Percentiles rank a stretch among this genome's conserved stretches.
Conservation (phyloP, 192 early-diverging fungal species). For the Pilaira anomala region DNA sequence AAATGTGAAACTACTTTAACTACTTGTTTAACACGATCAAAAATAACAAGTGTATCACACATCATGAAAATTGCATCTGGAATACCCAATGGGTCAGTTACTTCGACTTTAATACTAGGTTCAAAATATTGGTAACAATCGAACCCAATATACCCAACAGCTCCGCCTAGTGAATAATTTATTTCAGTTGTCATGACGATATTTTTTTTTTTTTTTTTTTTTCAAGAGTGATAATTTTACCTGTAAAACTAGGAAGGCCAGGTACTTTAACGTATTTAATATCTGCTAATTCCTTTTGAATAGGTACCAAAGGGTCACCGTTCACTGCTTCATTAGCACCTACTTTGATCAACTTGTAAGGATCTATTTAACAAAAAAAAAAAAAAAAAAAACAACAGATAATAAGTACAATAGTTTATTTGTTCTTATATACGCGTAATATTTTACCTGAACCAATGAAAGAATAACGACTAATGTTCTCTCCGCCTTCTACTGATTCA, state of each 20-base stretch:
- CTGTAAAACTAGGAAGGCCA: conserved; percentile 82
- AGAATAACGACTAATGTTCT: conserved; percentile 94
- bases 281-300: conserved; percentile 82
- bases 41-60: conserved; percentile 93
- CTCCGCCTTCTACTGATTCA: conserved; percentile 91
- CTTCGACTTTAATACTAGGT: conserved; percentile 75
- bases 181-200: not conserved
- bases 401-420: conserved; percentile 10
- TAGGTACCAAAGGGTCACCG: conserved; percentile 82
- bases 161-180: conserved; percentile 67
- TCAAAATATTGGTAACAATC: conserved; percentile 99
- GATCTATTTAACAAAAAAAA: conserved; percentile 52
- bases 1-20: conserved; percentile 92
- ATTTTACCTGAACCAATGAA: conserved; percentile 83
- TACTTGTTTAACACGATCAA: conserved; percentile 90
- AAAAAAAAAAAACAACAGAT: not conserved
- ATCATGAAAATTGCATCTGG: conserved; percentile 94
- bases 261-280: conserved; percentile 78
- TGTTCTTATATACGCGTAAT: conserved; percentile 6
- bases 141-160: conserved; percentile 95
- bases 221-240: conserved; percentile 30
- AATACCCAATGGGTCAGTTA: conserved; percentile 82
- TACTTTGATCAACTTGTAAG: conserved; percentile 80
- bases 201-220: not conserved
- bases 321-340: conserved; percentile 65